These are phyloP conservation scores for Fraxinus quadrangulata DNA, from an alignment of 257 asterid species.

Conservation along the genomic window DNA sequence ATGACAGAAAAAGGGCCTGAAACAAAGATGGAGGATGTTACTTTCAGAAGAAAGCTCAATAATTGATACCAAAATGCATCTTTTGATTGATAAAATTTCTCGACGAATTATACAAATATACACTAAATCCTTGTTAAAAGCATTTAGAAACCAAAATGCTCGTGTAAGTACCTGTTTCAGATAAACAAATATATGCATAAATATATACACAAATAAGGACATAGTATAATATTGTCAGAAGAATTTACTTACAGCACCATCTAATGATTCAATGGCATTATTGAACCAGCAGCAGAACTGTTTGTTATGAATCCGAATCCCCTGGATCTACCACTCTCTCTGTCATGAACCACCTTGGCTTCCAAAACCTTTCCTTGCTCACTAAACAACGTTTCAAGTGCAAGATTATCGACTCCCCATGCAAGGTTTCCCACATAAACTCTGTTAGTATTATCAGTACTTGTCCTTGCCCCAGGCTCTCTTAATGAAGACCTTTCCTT, in stretches of 20 bases:
- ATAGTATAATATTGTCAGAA: neutral
- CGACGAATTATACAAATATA: neutral
- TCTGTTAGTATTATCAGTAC: constrained; percentile 38
- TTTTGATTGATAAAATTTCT: neutral
- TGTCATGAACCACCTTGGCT: constrained; percentile 78
- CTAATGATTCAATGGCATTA: constrained; percentile 54
- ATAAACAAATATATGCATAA: neutral
- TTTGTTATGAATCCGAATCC: constrained; percentile 88
- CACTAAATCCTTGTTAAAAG: neutral
- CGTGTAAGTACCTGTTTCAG: neutral
- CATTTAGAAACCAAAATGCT: neutral
- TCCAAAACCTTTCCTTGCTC: constrained; percentile 78
- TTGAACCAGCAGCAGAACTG: constrained; percentile 65
- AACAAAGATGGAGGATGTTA: neutral
- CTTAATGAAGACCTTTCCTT: constrained; percentile 39
- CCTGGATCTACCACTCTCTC: constrained; percentile 79
- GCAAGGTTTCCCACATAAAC: constrained; percentile 77
- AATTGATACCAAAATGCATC: neutral
- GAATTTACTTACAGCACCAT: constrained; percentile 62
- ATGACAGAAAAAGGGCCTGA: neutral
- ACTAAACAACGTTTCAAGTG: constrained; percentile 65
- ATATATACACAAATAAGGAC: neutral
- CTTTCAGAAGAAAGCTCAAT: neutral
- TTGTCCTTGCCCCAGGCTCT: constrained; percentile 44
- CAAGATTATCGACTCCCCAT: constrained; percentile 70